These are phyloP conservation scores for Gyrodon lividus DNA, from an alignment of 768 basidiomycete species.

Conservation along the genomic window DNA sequence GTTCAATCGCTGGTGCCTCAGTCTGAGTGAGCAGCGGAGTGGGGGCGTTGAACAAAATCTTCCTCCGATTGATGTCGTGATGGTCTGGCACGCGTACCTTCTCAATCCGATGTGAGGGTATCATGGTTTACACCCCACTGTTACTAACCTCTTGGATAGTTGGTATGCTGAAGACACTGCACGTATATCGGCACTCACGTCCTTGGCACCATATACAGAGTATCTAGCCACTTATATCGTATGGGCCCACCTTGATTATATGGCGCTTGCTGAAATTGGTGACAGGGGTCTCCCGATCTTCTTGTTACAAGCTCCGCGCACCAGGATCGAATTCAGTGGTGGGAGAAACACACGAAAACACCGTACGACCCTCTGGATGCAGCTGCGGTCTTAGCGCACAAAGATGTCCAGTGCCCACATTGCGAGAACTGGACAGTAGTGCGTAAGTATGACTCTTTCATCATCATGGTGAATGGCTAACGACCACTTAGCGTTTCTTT, in stretches of 20 bases:
- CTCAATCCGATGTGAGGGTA: constrained; percentile 35
- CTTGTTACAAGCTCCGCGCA: constrained; percentile 6
- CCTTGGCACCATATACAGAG: constrained; percentile 1
- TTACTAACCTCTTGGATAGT: constrained; percentile 4
- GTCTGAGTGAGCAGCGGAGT: not conserved
- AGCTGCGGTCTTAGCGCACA: constrained; percentile 14
- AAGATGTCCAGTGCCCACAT: constrained; percentile 29
- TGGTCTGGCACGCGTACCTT: constrained; percentile 42
- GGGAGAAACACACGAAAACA: constrained; percentile 3
- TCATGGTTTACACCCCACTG: not conserved
- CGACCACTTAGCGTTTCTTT: constrained; percentile 36
- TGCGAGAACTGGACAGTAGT: constrained; percentile 16
- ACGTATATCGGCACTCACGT: not conserved
- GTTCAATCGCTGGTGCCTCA: constrained; percentile 35
- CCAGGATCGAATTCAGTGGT: constrained; percentile 6
- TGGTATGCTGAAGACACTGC: constrained; percentile 27
- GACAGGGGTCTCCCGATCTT: constrained; percentile 10
- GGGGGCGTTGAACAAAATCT: constrained; percentile 7
- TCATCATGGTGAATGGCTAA: not conserved
- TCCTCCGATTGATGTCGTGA: constrained; percentile 40
- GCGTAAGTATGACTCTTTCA: constrained; percentile 19
- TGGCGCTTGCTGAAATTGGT: not conserved
- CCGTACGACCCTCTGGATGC: constrained; percentile 24
- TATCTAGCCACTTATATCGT: constrained; percentile 15
- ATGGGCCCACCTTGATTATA: not conserved